Conservation (phyloP, 2,329 filamentous ascomycete species). For the Grosmannia huntii region DNA sequence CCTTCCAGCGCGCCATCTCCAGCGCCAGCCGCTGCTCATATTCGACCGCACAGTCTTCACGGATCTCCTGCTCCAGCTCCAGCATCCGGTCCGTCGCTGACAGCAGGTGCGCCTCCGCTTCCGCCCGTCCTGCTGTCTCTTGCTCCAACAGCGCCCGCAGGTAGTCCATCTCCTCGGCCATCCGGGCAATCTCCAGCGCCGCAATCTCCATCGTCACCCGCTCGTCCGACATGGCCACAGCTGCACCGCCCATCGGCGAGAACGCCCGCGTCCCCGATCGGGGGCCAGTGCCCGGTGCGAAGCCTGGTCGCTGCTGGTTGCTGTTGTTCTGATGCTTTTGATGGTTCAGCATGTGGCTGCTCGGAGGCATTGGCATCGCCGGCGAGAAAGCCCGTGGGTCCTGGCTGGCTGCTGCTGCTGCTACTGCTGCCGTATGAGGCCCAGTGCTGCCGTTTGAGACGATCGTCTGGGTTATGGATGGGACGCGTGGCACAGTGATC, state of each 20-base stretch:
- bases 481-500: slow-evolving; percentile 80
- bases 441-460: slow-evolving; percentile 18
- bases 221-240: slow-evolving; percentile 30
- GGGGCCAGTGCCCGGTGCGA: slow-evolving; percentile 18
- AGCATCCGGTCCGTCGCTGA: slow-evolving; percentile 53
- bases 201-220: slow-evolving; percentile 71
- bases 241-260: slow-evolving; percentile 24
- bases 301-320: slow-evolving; percentile 26
- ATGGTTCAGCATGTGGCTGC: neutral
- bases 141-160: slow-evolving; percentile 56
- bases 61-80: slow-evolving; percentile 67
- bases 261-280: slow-evolving; percentile 20
- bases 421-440: neutral
- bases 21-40: slow-evolving; percentile 67
- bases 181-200: slow-evolving; percentile 66
- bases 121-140: slow-evolving; percentile 56
- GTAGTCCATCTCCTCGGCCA: slow-evolving; percentile 65
- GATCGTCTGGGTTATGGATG: slow-evolving; percentile 67
- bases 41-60: slow-evolving; percentile 79
- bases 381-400: neutral
- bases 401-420: neutral
- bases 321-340: neutral
- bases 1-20: slow-evolving; percentile 73
- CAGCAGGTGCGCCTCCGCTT: slow-evolving; percentile 61
- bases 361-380: neutral